A percentile compares a stretch with the other conserved stretches of the same genome.
Evolutionary conservation across 345 rosid genomes (phyloP).

Genomic region (Gossypium mustelinum): DNA sequence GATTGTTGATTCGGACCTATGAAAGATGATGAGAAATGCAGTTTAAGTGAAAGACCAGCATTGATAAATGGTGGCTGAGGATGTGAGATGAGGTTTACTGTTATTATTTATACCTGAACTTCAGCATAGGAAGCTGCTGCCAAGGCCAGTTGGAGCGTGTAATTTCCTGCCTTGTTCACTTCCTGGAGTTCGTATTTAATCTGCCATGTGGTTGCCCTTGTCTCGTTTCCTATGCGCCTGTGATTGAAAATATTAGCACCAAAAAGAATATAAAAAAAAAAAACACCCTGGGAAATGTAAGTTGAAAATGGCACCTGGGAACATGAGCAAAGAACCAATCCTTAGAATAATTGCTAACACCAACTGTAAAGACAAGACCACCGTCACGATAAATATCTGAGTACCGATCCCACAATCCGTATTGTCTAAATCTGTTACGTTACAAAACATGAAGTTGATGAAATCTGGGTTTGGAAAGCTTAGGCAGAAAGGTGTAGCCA

Average conservation of each 20-base stretch:
- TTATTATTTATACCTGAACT: slow-evolving; percentile 34
- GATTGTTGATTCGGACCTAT: slow-evolving; percentile 56
- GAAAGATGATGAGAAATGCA: neutral
- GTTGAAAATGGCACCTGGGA: slow-evolving; percentile 36
- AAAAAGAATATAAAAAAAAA: neutral
- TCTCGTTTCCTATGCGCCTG: slow-evolving; percentile 39
- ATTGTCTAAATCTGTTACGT: slow-evolving; percentile 60
- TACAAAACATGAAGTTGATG: slow-evolving; percentile 1
- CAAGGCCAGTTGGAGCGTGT: slow-evolving; percentile 65
- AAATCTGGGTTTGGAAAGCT: neutral
- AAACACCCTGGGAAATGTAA: no score
- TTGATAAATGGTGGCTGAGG: neutral
- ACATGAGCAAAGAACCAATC: slow-evolving; percentile 91
- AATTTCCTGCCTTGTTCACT: slow-evolving; percentile 28
- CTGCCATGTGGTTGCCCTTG: slow-evolving; percentile 63
- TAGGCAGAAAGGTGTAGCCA: neutral
- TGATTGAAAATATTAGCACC: neutral
- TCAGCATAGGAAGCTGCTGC: slow-evolving; percentile 55
- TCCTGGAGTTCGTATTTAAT: slow-evolving; percentile 40
- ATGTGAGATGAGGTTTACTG: neutral
- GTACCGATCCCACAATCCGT: slow-evolving; percentile 72
- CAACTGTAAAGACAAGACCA: slow-evolving; percentile 50
- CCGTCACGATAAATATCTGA: slow-evolving; percentile 41
- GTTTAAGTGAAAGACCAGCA: neutral
- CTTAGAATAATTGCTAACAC: slow-evolving; percentile 36